A percentile compares a stretch with the other conserved stretches of the same genome.
These are phyloP conservation scores for Euclidium syriacum DNA, from an alignment of 345 rosid genomes.

Conservation along the genomic window DNA sequence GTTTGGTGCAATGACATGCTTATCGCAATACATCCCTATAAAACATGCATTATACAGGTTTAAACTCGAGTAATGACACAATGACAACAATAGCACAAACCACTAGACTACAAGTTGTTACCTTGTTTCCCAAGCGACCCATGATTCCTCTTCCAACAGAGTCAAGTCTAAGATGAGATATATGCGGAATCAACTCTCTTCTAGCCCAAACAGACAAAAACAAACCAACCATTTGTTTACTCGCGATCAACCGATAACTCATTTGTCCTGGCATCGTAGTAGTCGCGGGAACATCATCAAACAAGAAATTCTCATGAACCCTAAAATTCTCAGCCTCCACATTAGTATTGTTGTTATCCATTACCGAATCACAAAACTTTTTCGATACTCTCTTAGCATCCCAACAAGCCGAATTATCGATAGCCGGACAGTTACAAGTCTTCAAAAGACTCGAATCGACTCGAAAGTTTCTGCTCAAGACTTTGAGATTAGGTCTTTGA, in stretches of 20 bases:
- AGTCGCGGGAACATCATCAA: constrained; percentile 31
- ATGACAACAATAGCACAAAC: too few relatives aligned
- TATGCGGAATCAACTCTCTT: constrained; percentile 71
- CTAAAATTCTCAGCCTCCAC: constrained; percentile 35
- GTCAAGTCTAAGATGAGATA: constrained; percentile 78
- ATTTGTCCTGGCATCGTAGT: constrained; percentile 23
- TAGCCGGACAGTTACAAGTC: constrained; percentile 62
- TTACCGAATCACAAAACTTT: constrained; percentile 40
- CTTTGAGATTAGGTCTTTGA: constrained; percentile 74
- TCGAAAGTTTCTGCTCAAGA: constrained; percentile 55
- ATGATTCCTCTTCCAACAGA: constrained; percentile 89
- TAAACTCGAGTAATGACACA: too few relatives aligned
- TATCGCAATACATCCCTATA: constrained; percentile 85
- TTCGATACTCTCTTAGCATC: constrained; percentile 41
- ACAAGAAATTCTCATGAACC: constrained; percentile 28
- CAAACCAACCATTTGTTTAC: constrained; percentile 98
- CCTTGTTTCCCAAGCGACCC: constrained; percentile 96
- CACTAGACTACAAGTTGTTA: too few relatives aligned
- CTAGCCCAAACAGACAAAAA: constrained; percentile 87
- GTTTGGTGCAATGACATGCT: constrained; percentile 93
- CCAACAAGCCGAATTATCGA: constrained; percentile 22
- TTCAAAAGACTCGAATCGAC: constrained; percentile 67
- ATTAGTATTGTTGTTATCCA: constrained; percentile 21
- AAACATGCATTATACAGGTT: too few relatives aligned
- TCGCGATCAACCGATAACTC: constrained; percentile 60